phyloP scores from a whole-genome alignment of 2,329 filamentous ascomycete species.

The Cladorrhinum sp. region DNA sequence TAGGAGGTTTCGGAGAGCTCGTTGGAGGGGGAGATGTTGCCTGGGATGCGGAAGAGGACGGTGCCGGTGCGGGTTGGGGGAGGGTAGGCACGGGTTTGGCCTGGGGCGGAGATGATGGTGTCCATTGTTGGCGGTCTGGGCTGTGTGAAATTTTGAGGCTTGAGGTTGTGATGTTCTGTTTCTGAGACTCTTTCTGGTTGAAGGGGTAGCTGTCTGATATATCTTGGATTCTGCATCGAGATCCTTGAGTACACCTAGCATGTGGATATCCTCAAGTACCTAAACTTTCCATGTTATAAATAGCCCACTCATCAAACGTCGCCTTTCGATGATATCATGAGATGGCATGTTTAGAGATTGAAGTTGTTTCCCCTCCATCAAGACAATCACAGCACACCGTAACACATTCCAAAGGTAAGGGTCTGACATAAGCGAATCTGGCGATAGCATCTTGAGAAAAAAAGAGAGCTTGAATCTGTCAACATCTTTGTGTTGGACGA shows the following conservation, averaged over 20 bases:
- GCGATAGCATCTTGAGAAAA: neutral
- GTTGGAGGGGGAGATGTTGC: conserved; percentile 4
- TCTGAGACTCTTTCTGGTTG: neutral
- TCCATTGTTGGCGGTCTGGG: neutral
- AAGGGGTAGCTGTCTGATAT: neutral
- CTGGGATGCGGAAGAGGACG: conserved; percentile 12
- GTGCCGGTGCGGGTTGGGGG: conserved; percentile 12
- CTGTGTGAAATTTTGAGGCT: neutral
- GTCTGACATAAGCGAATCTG: neutral
- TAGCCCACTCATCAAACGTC: neutral
- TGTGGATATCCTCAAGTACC: no score
- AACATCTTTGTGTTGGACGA: neutral
- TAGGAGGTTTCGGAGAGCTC: conserved; percentile 16
- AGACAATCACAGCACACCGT: neutral
- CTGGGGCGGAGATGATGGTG: conserved; percentile 1
- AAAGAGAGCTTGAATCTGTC: no score
- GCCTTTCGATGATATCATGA: neutral
- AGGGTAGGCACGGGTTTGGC: conserved; percentile 7
- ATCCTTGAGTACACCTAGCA: neutral
- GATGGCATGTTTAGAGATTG: neutral
- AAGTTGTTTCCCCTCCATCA: neutral
- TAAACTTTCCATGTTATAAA: neutral
- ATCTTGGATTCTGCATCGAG: neutral
- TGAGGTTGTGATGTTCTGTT: neutral
- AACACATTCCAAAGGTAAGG: neutral